Conservation (phyloP, 2,329 filamentous ascomycete species). For the Diaporthe aspalathi region DNA sequence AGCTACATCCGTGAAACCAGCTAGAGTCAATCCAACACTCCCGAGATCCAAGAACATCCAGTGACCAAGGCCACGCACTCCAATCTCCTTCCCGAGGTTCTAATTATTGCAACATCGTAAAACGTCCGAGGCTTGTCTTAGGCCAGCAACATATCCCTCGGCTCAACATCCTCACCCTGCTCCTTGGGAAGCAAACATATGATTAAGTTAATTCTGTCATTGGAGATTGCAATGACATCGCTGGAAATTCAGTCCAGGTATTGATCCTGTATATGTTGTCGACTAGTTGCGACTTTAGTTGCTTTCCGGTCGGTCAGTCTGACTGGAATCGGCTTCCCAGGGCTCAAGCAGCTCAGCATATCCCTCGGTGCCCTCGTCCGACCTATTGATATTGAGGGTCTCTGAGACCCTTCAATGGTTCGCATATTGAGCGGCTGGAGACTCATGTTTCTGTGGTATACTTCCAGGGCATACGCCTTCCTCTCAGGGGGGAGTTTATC, state of each 20-base stretch:
- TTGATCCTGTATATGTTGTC: not conserved
- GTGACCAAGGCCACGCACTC: too few relatives aligned
- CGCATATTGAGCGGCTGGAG: constrained; percentile 38
- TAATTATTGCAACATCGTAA: too few relatives aligned
- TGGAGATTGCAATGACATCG: not conserved
- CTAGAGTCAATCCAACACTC: not conserved
- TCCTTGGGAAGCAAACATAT: too few relatives aligned
- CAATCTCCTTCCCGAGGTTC: too few relatives aligned
- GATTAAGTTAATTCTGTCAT: not conserved
- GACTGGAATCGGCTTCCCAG: not conserved
- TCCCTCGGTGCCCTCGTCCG: constrained; percentile 40
- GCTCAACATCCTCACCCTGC: too few relatives aligned
- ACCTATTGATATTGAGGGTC: constrained; percentile 21
- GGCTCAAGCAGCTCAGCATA: constrained; percentile 31
- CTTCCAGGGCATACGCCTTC: constrained; percentile 27
- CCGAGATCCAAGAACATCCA: too few relatives aligned
- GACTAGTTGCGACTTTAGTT: not conserved
- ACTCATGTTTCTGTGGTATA: constrained; percentile 38
- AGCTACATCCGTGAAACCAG: constrained; percentile 1
- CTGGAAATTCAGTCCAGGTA: not conserved
- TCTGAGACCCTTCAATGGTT: constrained; percentile 24
- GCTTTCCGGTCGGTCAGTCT: not conserved
- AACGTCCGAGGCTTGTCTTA: too few relatives aligned
- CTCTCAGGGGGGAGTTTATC: constrained; percentile 39
- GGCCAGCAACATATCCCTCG: too few relatives aligned